A percentile compares a stretch with the other conserved stretches of the same genome.
These are phyloP conservation scores for Leptosphaerulina australis DNA, from an alignment of 2,329 filamentous ascomycete species.

Conservation along the genomic window DNA sequence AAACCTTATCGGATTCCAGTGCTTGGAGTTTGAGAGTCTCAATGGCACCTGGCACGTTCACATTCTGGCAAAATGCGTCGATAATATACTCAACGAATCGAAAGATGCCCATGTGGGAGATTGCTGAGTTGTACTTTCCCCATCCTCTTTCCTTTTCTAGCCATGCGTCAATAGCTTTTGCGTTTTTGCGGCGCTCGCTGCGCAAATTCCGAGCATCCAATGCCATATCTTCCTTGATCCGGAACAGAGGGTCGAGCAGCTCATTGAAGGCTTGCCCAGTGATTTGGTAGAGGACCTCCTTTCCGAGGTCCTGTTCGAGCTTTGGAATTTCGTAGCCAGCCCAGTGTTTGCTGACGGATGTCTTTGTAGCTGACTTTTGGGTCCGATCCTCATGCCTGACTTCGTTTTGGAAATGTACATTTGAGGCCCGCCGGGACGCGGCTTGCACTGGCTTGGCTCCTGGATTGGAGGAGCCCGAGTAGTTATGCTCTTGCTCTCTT, in stretches of 20 bases:
- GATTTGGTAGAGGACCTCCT: constrained; percentile 88
- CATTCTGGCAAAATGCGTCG: constrained; percentile 24
- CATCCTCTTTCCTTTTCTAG: constrained; percentile 3
- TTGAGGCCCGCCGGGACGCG: constrained; percentile 76
- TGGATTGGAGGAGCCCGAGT: constrained; percentile 14
- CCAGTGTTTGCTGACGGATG: constrained; percentile 71
- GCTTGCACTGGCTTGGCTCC: constrained; percentile 11
- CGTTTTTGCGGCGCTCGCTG: constrained; percentile 34
- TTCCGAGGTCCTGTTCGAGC: constrained; percentile 80
- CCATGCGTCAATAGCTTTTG: constrained; percentile 27
- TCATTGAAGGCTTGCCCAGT: constrained; percentile 94
- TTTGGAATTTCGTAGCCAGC: constrained; percentile 79
- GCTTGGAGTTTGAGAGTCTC: not conserved
- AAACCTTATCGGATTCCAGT: not conserved
- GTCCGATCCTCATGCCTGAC: constrained; percentile 72
- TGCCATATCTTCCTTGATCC: constrained; percentile 76
- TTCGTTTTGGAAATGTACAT: constrained; percentile 77
- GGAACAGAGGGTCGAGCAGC: constrained; percentile 85
- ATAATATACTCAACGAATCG: constrained; percentile 36
- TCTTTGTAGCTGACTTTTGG: constrained; percentile 74
- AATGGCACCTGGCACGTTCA: constrained; percentile 15
- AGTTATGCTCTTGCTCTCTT: constrained; percentile 4
- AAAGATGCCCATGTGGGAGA: constrained; percentile 33
- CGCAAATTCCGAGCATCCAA: constrained; percentile 62
- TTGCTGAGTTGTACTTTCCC: constrained; percentile 20